Percentiles rank a stretch among this genome's conserved stretches.
Evolutionary conservation across 2,329 filamentous ascomycete genomes (phyloP).

Genomic region (Cladosporium sp.): DNA sequence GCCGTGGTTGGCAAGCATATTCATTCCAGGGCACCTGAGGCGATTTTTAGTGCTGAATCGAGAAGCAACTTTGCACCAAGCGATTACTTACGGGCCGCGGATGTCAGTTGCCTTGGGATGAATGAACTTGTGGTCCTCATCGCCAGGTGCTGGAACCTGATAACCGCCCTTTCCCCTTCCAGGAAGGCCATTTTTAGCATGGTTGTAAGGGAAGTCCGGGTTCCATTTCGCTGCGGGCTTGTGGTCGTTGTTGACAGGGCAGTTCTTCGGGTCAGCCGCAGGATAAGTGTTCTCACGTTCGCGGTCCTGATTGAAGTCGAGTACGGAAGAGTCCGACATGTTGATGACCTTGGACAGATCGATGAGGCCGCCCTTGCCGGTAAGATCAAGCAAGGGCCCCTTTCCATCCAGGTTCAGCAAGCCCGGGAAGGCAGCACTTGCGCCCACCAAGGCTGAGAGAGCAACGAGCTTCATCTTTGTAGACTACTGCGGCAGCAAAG

Average conservation of each 20-base stretch:
- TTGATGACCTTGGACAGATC: background rate
- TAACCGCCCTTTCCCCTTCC: conserved; percentile 39
- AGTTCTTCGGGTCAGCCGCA: conserved; percentile 21
- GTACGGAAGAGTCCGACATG: background rate
- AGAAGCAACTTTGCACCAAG: background rate
- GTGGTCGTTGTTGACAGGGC: conserved; percentile 37
- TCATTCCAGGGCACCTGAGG: conserved; percentile 28
- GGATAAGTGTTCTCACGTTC: conserved; percentile 1
- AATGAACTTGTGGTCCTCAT: conserved; percentile 34
- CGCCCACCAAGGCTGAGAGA: conserved; percentile 6
- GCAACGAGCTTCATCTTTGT: conserved; percentile 7
- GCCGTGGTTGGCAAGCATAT: conserved; percentile 38
- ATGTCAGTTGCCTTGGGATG: conserved; percentile 36
- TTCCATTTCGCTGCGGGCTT: conserved; percentile 31
- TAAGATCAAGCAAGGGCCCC: conserved; percentile 14
- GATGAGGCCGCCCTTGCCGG: background rate
- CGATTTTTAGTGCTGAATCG: background rate
- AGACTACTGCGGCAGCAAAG: too few species aligned
- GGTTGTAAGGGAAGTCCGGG: conserved; percentile 35
- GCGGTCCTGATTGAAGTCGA: background rate
- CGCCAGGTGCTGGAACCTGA: conserved; percentile 39
- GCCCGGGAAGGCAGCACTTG: too few species aligned
- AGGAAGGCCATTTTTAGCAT: conserved; percentile 37
- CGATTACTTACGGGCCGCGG: conserved; percentile 33
- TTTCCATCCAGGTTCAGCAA: background rate